A percentile compares a stretch with the other conserved stretches of the same genome.
Evolutionary conservation across 2,329 filamentous ascomycete genomes (phyloP).

Genomic region (Biscogniauxia mediterranea): DNA sequence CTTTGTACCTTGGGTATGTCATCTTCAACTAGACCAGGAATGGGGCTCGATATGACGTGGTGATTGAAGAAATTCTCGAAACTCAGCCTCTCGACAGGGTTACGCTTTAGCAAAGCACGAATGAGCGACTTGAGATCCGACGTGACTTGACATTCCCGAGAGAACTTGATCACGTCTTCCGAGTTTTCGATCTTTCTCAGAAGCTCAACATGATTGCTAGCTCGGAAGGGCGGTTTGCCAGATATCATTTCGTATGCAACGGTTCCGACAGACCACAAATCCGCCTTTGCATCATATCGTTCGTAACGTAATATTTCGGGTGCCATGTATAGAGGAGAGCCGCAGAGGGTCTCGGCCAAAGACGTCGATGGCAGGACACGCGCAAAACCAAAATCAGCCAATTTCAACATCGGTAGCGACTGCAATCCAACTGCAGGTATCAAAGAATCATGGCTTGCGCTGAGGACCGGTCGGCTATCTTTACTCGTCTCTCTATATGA

Average conservation of each 20-base stretch:
- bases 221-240: slow-evolving; percentile 85
- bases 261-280: slow-evolving; percentile 96
- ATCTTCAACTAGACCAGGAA: slow-evolving; percentile 78
- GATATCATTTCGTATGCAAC: slow-evolving; percentile 95
- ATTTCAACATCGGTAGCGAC: slow-evolving; percentile 92
- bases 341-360: slow-evolving; percentile 92
- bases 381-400: slow-evolving; percentile 98
- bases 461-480: slow-evolving; percentile 67
- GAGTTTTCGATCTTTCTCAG: slow-evolving; percentile 87
- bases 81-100: slow-evolving; percentile 77
- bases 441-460: slow-evolving; percentile 74
- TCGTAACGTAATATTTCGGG: slow-evolving; percentile 97
- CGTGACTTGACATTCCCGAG: slow-evolving; percentile 68
- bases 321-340: slow-evolving; percentile 97
- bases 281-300: slow-evolving; percentile 94
- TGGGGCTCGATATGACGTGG: slow-evolving; percentile 68
- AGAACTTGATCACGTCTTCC: slow-evolving; percentile 82
- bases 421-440: slow-evolving; percentile 77
- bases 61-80: slow-evolving; percentile 85
- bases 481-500: slow-evolving; percentile 64
- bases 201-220: slow-evolving; percentile 91
- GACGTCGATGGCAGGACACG: slow-evolving; percentile 87
- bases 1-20: slow-evolving; percentile 54
- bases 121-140: slow-evolving; percentile 79
- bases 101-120: slow-evolving; percentile 77